phyloP scores from a whole-genome alignment of 169 alveolate species.

The Plasmodium billcollinsi region DNA sequence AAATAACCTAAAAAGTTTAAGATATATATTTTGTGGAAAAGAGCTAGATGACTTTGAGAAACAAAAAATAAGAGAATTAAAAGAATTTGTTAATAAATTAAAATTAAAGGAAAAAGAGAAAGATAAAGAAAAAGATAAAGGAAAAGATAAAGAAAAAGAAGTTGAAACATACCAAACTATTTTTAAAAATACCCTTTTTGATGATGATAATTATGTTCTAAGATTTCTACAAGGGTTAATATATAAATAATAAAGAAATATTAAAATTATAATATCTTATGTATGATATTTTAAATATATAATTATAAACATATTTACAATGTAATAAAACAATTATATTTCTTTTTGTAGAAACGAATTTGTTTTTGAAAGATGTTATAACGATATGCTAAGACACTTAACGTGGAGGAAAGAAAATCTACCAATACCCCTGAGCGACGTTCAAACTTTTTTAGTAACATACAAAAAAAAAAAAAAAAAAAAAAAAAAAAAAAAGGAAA shows the following conservation, averaged over 20 bases:
- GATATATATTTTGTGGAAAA: slow-evolving; percentile 81
- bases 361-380: slow-evolving; percentile 69
- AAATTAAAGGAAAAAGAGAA: slow-evolving; percentile 58
- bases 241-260: neutral
- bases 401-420: slow-evolving; percentile 83
- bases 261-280: neutral
- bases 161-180: slow-evolving; percentile 63
- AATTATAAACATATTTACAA: too few species aligned
- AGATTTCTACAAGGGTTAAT: slow-evolving; percentile 81
- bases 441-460: slow-evolving; percentile 42
- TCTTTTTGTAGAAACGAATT: slow-evolving; percentile 66
- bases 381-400: slow-evolving; percentile 81
- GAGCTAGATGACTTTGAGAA: slow-evolving; percentile 80
- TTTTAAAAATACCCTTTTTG: slow-evolving; percentile 78
- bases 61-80: slow-evolving; percentile 80
- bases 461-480: neutral
- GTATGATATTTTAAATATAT: too few species aligned
- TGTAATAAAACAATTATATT: neutral
- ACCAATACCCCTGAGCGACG: slow-evolving; percentile 77
- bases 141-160: slow-evolving; percentile 25
- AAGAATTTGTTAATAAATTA: slow-evolving; percentile 80
- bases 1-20: slow-evolving; percentile 78
- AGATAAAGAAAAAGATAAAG: slow-evolving; percentile 18
- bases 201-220: slow-evolving; percentile 81
- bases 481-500: neutral